Conservation (phyloP, 306 rosid species). For the Prunus davidiana region DNA sequence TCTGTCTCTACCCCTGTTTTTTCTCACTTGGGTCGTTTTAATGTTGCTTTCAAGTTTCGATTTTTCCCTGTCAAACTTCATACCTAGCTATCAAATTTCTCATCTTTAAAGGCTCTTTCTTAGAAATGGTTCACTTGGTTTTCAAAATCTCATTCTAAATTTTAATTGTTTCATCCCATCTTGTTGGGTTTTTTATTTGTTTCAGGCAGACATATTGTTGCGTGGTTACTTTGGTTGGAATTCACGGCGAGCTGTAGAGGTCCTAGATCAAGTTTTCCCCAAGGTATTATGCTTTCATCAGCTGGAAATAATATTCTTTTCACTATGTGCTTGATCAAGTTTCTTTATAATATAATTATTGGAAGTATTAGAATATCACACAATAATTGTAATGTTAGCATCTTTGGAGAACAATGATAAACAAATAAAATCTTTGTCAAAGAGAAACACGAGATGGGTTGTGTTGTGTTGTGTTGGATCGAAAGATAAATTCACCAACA, state of each 20-base stretch:
- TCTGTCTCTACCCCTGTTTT: background rate
- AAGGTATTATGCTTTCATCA: slow-evolving; percentile 45
- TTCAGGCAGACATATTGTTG: slow-evolving; percentile 78
- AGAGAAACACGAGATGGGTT: background rate
- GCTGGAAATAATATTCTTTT: background rate
- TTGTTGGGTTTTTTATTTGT: slow-evolving; percentile 9
- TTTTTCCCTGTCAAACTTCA: background rate
- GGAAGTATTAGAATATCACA: background rate
- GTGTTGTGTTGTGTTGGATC: background rate
- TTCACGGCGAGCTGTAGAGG: slow-evolving; percentile 76
- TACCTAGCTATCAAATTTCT: background rate
- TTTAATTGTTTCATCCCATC: background rate
- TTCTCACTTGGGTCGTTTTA: background rate
- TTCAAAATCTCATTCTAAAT: background rate
- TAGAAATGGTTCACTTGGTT: background rate
- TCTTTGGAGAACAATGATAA: background rate
- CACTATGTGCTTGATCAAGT: background rate
- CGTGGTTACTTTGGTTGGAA: slow-evolving; percentile 95
- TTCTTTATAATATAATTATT: background rate
- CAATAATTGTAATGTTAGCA: background rate
- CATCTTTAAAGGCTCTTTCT: background rate
- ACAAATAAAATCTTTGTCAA: background rate
- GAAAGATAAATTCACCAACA: background rate
- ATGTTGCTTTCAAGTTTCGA: background rate
- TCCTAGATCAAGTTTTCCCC: slow-evolving; percentile 74